Base-by-base conservation (phyloP, 23 red algal genomes). In the Rhodosorus marinus region DNA sequence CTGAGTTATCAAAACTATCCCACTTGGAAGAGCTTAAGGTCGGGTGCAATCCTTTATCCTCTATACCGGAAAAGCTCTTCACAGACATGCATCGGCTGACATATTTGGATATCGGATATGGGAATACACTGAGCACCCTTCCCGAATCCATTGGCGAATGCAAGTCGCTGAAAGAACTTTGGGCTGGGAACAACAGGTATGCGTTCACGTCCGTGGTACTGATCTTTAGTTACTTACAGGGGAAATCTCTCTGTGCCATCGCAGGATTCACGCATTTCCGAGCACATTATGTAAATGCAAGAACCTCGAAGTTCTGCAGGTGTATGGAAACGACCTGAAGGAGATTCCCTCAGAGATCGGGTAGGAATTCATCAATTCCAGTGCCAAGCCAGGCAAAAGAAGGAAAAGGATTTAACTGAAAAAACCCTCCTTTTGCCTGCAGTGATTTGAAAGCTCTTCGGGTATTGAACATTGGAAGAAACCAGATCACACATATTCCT, bases 401-500 rank as follows among this genome's bases (percentile, higher is more conserved):
- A n/a, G n/a, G n/a, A n/a, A n/a, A n/a, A n/a, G n/a, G n/a, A n/a
- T n/a, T n/a, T n/a, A n/a, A n/a, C n/a, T n/a, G n/a, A n/a, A n/a
- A n/a, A n/a, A n/a, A n/a, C n/a, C n/a, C n/a, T n/a, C n/a, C n/a
- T n/a, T n/a, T n/a, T n/a, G n/a, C n/a, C n/a, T n/a, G n/a, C n/a
- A n/a, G n/a, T 20, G 31, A 52, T 8, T 46, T 70, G 5, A 40
- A 27, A 20, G 53, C 47, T 7, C 79, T 98, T 14, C 46, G 65
- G 33, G 62, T 75, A 1, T 69, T 98, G 4, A 98, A 75, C 54
- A 11, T 85, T 24, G 90, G 90, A 7, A 26, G 90, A 24, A 98
- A 98, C 55, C 73, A 85, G 36, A 68, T 98, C 42, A 35, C 21
- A 32, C 38, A 24, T 38, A 52, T 98, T 45, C 90, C 90, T 24